Evolutionary conservation across 2,329 filamentous ascomycete genomes (phyloP).

Genomic region (Thermothelomyces thermophilus): DNA sequence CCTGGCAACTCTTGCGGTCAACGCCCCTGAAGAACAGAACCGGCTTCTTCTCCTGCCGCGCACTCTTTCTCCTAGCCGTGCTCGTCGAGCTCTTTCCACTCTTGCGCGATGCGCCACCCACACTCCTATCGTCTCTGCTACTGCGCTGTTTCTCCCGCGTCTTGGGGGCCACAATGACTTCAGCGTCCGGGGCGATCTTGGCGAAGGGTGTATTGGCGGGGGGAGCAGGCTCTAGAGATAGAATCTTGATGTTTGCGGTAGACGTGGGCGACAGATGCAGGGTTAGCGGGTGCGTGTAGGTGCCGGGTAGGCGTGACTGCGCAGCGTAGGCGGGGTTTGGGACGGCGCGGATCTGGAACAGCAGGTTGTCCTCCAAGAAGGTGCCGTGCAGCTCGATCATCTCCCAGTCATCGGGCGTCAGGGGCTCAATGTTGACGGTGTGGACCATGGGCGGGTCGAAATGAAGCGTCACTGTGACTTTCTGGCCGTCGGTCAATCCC

Average conservation of each 20-base stretch:
- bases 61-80: slow-evolving; percentile 47
- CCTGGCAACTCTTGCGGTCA: slow-evolving; percentile 59
- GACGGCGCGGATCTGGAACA: slow-evolving; percentile 86
- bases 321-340: slow-evolving; percentile 68
- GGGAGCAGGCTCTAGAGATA: slow-evolving; percentile 71
- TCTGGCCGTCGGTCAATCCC: slow-evolving; percentile 74
- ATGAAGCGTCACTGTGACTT: slow-evolving; percentile 66
- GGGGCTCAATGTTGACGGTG: slow-evolving; percentile 92
- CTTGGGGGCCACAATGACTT: slow-evolving; percentile 96
- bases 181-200: slow-evolving; percentile 88
- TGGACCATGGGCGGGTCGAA: slow-evolving; percentile 85
- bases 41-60: slow-evolving; percentile 59
- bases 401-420: slow-evolving; percentile 96
- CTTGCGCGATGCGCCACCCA: slow-evolving; percentile 70
- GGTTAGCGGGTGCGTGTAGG: slow-evolving; percentile 67
- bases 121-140: slow-evolving; percentile 71
- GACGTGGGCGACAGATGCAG: slow-evolving; percentile 92
- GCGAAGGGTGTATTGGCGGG: slow-evolving; percentile 68
- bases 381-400: slow-evolving; percentile 96
- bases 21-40: slow-evolving; percentile 74
- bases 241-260: slow-evolving; percentile 82
- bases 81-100: slow-evolving; percentile 71
- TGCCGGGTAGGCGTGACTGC: slow-evolving; percentile 32
- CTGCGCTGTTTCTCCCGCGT: slow-evolving; percentile 63
- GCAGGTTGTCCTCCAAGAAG: slow-evolving; percentile 88